Percentiles rank a stretch among this genome's conserved stretches.
Conservation (phyloP, 768 basidiomycete genomes). For the Clathrus columnatus region DNA sequence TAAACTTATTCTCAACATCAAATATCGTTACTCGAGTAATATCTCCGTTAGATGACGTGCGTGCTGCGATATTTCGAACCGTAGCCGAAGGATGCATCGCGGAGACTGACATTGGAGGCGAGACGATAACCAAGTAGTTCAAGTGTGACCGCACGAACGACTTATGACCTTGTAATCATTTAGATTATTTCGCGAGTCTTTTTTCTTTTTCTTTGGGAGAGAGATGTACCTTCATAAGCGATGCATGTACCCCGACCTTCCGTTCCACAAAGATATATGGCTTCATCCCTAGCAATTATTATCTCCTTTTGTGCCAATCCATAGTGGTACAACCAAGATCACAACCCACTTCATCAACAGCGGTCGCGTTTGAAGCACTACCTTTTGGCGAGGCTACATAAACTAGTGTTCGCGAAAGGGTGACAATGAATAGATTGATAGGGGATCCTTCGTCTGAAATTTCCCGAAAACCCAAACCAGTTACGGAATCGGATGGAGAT, state of each 20-base stretch:
- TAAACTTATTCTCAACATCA: constrained; percentile 85
- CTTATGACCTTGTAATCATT: constrained; percentile 49
- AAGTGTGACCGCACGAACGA: constrained; percentile 64
- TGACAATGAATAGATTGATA: constrained; percentile 76
- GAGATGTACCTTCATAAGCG: constrained; percentile 75
- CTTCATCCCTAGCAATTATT: constrained; percentile 84
- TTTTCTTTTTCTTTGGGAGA: constrained; percentile 4
- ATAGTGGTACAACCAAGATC: constrained; percentile 78
- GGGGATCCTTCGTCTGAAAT: constrained; percentile 34
- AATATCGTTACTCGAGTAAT: constrained; percentile 78
- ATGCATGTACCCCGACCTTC: constrained; percentile 80
- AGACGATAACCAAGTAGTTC: constrained; percentile 87
- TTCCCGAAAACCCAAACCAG: constrained; percentile 83
- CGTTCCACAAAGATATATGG: constrained; percentile 75
- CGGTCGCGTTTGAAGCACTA: constrained; percentile 45
- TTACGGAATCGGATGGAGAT: constrained; percentile 79
- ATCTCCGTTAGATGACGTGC: constrained; percentile 41
- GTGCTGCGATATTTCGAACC: constrained; percentile 62
- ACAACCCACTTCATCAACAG: constrained; percentile 81
- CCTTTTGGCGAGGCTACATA: constrained; percentile 69
- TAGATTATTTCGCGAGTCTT: not conserved
- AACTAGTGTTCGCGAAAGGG: constrained; percentile 69
- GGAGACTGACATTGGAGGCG: constrained; percentile 69
- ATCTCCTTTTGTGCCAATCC: constrained; percentile 69
- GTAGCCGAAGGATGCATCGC: constrained; percentile 62